Conservation (phyloP, 768 basidiomycete genomes). For the Boletus sp. region DNA sequence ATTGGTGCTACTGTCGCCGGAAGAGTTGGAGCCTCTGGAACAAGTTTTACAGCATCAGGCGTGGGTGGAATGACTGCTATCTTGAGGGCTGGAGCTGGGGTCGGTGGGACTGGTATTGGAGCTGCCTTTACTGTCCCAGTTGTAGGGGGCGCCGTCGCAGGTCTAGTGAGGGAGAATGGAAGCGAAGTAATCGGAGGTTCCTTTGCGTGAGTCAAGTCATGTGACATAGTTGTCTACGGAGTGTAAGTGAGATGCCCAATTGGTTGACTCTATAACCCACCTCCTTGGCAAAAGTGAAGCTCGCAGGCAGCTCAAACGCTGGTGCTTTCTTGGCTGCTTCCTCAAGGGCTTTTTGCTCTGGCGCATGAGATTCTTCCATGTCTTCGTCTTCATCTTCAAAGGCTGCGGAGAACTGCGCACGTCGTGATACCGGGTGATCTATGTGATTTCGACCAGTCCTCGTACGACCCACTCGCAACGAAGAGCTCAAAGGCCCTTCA, state of each 20-base stretch:
- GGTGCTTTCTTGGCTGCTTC: conserved; percentile 56
- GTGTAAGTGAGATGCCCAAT: conserved; percentile 1
- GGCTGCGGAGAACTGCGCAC: conserved; percentile 64
- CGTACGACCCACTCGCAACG: conserved; percentile 64
- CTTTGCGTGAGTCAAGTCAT: conserved; percentile 46
- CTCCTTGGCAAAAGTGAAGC: conserved; percentile 67
- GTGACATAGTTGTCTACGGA: conserved; percentile 36
- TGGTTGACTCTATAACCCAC: conserved; percentile 34
- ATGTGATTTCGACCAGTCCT: conserved; percentile 59
- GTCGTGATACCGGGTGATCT: conserved; percentile 49
- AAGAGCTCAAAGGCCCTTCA: conserved; percentile 39
- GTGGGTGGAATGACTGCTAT: conserved; percentile 28
- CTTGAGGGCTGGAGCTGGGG: conserved; percentile 11
- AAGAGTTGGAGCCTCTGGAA: conserved; percentile 7
- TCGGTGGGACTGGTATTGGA: conserved; percentile 12
- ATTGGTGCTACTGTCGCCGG: conserved; percentile 8
- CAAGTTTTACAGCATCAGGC: conserved; percentile 22
- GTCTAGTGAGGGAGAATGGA: conserved; percentile 62
- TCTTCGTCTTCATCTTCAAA: conserved; percentile 51
- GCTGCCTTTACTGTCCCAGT: conserved; percentile 16
- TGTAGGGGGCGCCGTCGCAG: conserved; percentile 13
- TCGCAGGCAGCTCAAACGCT: conserved; percentile 56
- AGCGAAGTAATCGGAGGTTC: conserved; percentile 65
- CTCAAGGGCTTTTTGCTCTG: conserved; percentile 48
- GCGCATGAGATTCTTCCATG: conserved; percentile 39